Evolutionary conservation across 257 asterid genomes (phyloP).

Genomic region (Echium plantagineum): DNA sequence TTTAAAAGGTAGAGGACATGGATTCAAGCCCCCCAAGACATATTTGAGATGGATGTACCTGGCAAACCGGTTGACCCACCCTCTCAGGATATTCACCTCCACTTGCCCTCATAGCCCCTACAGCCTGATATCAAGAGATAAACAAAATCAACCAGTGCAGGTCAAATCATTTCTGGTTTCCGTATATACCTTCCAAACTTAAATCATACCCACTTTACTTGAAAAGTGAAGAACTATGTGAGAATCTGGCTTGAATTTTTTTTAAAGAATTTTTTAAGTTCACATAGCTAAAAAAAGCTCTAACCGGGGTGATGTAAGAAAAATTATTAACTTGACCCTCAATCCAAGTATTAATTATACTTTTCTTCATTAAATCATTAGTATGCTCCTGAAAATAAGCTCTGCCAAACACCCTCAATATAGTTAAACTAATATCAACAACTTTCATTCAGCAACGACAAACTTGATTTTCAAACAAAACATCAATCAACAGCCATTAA

Average conservation of each 20-base stretch:
- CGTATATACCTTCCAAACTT: not conserved
- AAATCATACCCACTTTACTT: no score
- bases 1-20: no score
- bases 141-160: constrained; percentile 18
- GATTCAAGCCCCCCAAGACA: no score
- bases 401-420: not conserved
- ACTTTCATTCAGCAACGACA: not conserved
- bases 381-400: not conserved
- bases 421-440: not conserved
- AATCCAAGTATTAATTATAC: no score
- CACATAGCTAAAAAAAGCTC: not conserved
- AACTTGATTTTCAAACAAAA: no score
- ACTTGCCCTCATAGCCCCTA: constrained; percentile 52
- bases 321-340: no score
- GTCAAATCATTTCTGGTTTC: constrained; percentile 6
- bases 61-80: constrained; percentile 67
- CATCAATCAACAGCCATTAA: no score
- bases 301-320: no score
- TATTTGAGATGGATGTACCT: constrained; percentile 41
- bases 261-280: not conserved
- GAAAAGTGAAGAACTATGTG: not conserved
- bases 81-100: constrained; percentile 84
- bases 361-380: no score
- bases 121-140: constrained; percentile 30
- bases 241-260: no score